Evolutionary conservation across 1,284 basidiomycete genomes (phyloP).

Genomic region (Ustilago hordei): DNA sequence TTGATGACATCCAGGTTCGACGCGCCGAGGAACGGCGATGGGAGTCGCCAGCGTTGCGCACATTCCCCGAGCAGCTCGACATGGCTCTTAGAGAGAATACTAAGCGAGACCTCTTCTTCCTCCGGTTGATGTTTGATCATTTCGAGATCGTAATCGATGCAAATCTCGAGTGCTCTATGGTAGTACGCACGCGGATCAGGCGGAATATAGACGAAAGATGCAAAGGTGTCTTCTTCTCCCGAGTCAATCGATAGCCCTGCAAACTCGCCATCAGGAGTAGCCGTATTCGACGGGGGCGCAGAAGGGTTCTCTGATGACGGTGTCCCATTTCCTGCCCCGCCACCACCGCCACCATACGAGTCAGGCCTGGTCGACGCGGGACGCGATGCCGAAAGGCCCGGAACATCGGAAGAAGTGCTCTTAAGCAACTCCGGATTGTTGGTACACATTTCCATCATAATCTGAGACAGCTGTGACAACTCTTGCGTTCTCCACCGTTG

Average conservation of each 20-base stretch:
- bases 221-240: slow-evolving; percentile 55
- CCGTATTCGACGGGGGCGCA: slow-evolving; percentile 1
- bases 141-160: slow-evolving; percentile 87
- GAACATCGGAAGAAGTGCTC: slow-evolving; percentile 71
- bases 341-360: slow-evolving; percentile 17
- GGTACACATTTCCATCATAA: slow-evolving; percentile 88
- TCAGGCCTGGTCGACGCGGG: slow-evolving; percentile 24
- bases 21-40: slow-evolving; percentile 80
- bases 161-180: slow-evolving; percentile 83
- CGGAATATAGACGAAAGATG: slow-evolving; percentile 84
- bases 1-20: slow-evolving; percentile 89
- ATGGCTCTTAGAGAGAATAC: slow-evolving; percentile 86
- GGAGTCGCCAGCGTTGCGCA: slow-evolving; percentile 88
- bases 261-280: slow-evolving; percentile 41
- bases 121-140: slow-evolving; percentile 90
- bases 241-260: slow-evolving; percentile 24
- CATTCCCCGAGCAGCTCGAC: slow-evolving; percentile 87
- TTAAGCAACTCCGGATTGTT: slow-evolving; percentile 88
- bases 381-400: slow-evolving; percentile 23
- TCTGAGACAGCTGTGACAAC: slow-evolving; percentile 83
- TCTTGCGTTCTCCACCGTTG: slow-evolving; percentile 86
- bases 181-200: slow-evolving; percentile 88
- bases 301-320: slow-evolving; percentile 22
- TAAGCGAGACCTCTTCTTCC: slow-evolving; percentile 93
- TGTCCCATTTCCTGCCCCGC: slow-evolving; percentile 6